Percentiles rank a stretch among this genome's conserved stretches.
Conservation (phyloP, 1,284 basidiomycete genomes). For the Moesziomyces antarcticus region DNA sequence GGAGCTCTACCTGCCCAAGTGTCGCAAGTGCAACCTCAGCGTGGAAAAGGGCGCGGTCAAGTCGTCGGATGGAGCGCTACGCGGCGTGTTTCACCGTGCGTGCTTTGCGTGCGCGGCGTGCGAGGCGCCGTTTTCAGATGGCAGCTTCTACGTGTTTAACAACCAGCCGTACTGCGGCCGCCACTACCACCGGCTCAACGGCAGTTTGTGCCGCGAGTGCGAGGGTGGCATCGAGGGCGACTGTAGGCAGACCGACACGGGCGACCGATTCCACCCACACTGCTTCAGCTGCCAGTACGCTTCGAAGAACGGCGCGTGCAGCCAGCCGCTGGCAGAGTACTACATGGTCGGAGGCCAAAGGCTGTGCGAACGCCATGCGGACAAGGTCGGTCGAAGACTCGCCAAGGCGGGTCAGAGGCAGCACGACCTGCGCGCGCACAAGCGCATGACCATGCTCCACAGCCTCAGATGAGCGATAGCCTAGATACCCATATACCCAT, state of each 20-base stretch:
- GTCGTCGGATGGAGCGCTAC: conserved; percentile 56
- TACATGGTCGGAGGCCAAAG: conserved; percentile 44
- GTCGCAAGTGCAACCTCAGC: conserved; percentile 50
- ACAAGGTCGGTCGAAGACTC: conserved; percentile 31
- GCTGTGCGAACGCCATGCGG: conserved; percentile 53
- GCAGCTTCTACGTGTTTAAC: conserved; percentile 57
- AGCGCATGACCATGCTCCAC: conserved; percentile 49
- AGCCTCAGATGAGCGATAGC: conserved; percentile 16
- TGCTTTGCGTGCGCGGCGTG: conserved; percentile 60
- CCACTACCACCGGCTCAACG: conserved; percentile 52
- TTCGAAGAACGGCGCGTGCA: conserved; percentile 28
- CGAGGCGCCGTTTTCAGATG: conserved; percentile 49
- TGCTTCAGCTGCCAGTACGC: conserved; percentile 56
- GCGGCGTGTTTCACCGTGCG: conserved; percentile 47
- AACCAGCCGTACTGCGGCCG: conserved; percentile 56
- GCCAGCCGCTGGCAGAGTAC: conserved; percentile 37
- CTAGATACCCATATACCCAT: neutral
- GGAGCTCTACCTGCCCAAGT: conserved; percentile 58
- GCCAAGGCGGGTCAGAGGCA: conserved; percentile 32
- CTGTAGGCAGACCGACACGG: conserved; percentile 56
- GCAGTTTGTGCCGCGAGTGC: conserved; percentile 56
- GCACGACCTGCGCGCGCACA: conserved; percentile 36
- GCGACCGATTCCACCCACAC: conserved; percentile 52
- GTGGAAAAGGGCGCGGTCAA: conserved; percentile 56
- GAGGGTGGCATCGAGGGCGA: conserved; percentile 55